These are phyloP conservation scores for Dysphania ambrosioides DNA, from an alignment of 148 eudicot species.

Conservation along the genomic window DNA sequence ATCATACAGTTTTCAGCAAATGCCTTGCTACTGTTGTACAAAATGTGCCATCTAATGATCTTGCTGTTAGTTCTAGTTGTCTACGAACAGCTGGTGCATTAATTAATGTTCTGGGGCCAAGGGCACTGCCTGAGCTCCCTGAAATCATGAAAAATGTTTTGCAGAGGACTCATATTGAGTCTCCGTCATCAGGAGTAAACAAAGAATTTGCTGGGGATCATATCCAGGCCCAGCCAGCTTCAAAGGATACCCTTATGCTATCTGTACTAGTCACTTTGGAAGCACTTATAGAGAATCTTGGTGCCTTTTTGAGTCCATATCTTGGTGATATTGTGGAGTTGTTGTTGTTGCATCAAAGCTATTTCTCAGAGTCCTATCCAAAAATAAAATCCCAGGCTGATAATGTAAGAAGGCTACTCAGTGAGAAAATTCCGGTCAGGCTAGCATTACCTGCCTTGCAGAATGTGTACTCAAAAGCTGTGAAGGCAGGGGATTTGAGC, in stretches of 20 bases:
- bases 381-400: slow-evolving; percentile 71
- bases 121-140: slow-evolving; percentile 77
- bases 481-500: slow-evolving; percentile 60
- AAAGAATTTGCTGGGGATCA: slow-evolving; percentile 18
- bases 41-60: slow-evolving; percentile 51
- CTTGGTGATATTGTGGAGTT: slow-evolving; percentile 67
- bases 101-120: slow-evolving; percentile 71
- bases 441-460: slow-evolving; percentile 65
- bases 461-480: slow-evolving; percentile 63
- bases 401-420: slow-evolving; percentile 56
- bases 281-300: slow-evolving; percentile 78
- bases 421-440: slow-evolving; percentile 74
- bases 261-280: slow-evolving; percentile 59
- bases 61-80: slow-evolving; percentile 53
- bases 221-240: slow-evolving; percentile 21
- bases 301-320: slow-evolving; percentile 78
- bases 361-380: slow-evolving; percentile 38
- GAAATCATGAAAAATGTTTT: slow-evolving; percentile 59
- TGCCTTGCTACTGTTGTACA: slow-evolving; percentile 62
- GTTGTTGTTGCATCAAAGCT: slow-evolving; percentile 57
- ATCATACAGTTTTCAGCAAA: slow-evolving; percentile 47
- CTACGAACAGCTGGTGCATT: slow-evolving; percentile 70
- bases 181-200: slow-evolving; percentile 23
- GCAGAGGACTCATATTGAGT: slow-evolving; percentile 32
- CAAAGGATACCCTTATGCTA: slow-evolving; percentile 44